phyloP scores from a whole-genome alignment of 2,329 filamentous ascomycete species.

The Mycosphaerella sp. region DNA sequence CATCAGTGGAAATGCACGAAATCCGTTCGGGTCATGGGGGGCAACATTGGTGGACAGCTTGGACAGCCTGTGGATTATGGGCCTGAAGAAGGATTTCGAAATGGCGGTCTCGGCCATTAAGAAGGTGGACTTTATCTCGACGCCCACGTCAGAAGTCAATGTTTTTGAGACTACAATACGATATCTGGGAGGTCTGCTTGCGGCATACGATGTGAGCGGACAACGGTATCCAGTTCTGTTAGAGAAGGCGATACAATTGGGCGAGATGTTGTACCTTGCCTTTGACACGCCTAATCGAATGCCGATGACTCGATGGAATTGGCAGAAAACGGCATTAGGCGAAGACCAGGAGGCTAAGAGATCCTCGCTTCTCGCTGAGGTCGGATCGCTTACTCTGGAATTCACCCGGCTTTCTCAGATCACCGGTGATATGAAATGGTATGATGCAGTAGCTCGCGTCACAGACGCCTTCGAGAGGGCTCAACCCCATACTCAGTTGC shows the following conservation, averaged over 20 bases:
- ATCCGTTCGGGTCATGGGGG: constrained; percentile 90
- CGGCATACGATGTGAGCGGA: constrained; percentile 61
- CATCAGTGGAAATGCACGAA: constrained; percentile 39
- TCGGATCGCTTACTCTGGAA: constrained; percentile 56
- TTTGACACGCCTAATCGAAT: constrained; percentile 65
- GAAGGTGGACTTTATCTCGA: constrained; percentile 56
- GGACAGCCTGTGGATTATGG: constrained; percentile 70
- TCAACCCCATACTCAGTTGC: constrained; percentile 51
- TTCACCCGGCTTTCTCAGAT: constrained; percentile 59
- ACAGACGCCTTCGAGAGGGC: constrained; percentile 49
- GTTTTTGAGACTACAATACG: constrained; percentile 67
- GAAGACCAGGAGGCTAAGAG: constrained; percentile 30
- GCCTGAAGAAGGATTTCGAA: constrained; percentile 58
- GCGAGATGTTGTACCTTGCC: constrained; percentile 57
- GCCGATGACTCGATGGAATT: constrained; percentile 55
- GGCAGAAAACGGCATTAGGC: constrained; percentile 37
- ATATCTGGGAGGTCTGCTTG: constrained; percentile 63
- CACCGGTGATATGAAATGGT: constrained; percentile 54
- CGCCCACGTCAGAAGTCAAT: constrained; percentile 49
- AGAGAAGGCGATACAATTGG: constrained; percentile 57
- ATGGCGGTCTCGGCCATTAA: constrained; percentile 54
- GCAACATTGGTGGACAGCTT: constrained; percentile 75
- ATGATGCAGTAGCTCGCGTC: constrained; percentile 56
- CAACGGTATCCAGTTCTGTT: constrained; percentile 43
- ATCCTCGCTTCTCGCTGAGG: constrained; percentile 43